Evolutionary conservation across 345 rosid species (phyloP).

Genomic region (Bruguiera gymnorhiza): DNA sequence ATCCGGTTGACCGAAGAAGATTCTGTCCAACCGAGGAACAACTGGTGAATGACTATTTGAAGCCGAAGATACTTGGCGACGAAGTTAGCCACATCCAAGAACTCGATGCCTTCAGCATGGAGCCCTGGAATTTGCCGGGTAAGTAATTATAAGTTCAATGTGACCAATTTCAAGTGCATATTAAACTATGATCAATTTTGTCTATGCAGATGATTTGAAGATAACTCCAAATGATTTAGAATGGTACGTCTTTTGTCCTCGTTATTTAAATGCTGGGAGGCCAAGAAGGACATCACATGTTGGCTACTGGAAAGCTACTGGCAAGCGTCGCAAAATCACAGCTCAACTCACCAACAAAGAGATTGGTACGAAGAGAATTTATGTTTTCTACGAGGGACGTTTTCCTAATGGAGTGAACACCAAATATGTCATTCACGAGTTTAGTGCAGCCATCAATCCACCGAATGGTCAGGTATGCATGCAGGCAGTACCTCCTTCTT

Average conservation of each 20-base stretch:
- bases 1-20: neutral
- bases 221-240: neutral
- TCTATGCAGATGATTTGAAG: neutral
- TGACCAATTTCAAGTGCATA: neutral
- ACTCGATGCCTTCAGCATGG: neutral
- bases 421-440: neutral
- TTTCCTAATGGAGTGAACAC: neutral
- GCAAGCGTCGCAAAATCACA: neutral
- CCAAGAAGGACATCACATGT: neutral
- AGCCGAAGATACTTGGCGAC: neutral
- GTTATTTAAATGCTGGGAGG: neutral
- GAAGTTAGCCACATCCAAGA: neutral
- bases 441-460: neutral
- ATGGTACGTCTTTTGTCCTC: neutral
- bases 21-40: neutral
- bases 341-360: neutral
- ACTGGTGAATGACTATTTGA: neutral
- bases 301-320: neutral
- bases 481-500: too few species aligned
- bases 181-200: neutral
- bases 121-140: constrained; percentile 4
- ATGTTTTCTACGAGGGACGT: neutral
- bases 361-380: neutral
- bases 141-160: neutral
- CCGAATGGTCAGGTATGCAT: neutral